Base-by-base conservation (phyloP, 371 early-diverging fungal genomes). In the Apophysomyces ossiformis region DNA sequence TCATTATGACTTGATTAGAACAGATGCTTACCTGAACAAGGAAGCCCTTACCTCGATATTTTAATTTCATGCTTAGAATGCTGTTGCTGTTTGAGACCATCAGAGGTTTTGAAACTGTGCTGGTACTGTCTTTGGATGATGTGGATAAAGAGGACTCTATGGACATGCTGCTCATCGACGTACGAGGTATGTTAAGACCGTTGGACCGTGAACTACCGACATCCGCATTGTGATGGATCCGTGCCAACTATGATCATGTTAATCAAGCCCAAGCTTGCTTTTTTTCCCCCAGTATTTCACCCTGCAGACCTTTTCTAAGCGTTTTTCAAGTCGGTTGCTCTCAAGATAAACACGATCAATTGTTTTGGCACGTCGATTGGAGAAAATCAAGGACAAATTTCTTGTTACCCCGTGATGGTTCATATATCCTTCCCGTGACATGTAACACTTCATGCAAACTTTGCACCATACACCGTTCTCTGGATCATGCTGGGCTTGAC, bases 261-360 rank as follows among this genome's bases (percentile, higher is more conserved):
- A 64, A 12, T 37, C 11, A 13, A 18, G 59, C 15, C 16, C 44
- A 15, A 57, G n/a, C 26, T 32, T 15, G 16, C n/a, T 32, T 15
- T 4, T 41, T 0, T 41, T 26, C 3, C 32, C 32, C 32, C 41
- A 2, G 4, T 13, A 41, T 41, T 41, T 11, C 8, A 41, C 1
- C 5, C 37, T 43, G 5, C 57, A 56, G 57, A 94, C 89, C 72
- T 89, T 89, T 72, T 92, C 95, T 60, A 96, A 75, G 12, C 97
- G 82, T 73, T 93, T 92, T 68, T 95, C 95, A 7, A 95, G 74
- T 60, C 93, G 87, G 72, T 95, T 97, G 15, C 87, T 86, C 61
- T 95, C 96, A 58, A 97, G 69, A 65, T 86, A 85, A 5, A 90
- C 85, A 44, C 82, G 79, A 57, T 91, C 92, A 11, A 89, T 84